Base-by-base conservation (phyloP, 306 rosid species). In the Leucaena leucocephala region DNA sequence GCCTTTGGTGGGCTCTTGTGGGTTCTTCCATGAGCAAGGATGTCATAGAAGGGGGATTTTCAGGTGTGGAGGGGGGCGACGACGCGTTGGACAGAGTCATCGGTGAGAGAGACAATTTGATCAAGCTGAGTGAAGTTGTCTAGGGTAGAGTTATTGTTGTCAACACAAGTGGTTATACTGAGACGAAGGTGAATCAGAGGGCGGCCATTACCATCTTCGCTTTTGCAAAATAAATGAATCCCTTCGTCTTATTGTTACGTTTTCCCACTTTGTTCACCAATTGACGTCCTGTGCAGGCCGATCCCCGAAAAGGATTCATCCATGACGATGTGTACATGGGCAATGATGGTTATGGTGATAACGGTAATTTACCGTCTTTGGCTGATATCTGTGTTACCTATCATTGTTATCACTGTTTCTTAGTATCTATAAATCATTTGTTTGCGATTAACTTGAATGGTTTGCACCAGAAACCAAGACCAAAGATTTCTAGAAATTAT, bases 401-500 rank as follows among this genome's bases (percentile, higher is more conserved):
- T 43, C n/a, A 21, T 69, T 69, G 12, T 21, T 22, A 22, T 43
- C 4, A 42, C 34, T 67, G 52, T 67, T 21, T 46, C 5, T 68
- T 34, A 13, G 15, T 59, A 62, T 71, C n/a, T 34, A 5, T 57
- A 59, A 43, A 11, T 68, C 34, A 22, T 61, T 57, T 73, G 46
- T 50, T 12, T 40, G 11, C 8, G 43, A 12, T 82, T 40, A 54
- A 59, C 21, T 34, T 72, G 55, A 27, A 27, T 27, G 27, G 27
- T 27, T 27, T 27, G 27, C 27, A 27, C 27, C 33, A 72, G 89
- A 92, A 44, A 87, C 66, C 4, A 90, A 76, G 77, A 90, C 85
- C 73, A 92, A 91, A 80, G 98, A 95, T 77, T 92, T 95, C 55
- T 92, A 88, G 85, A 92, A 92, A 74, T 75, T 95, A 58, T 98